A percentile compares a stretch with the other conserved stretches of the same genome.
Conservation (phyloP, 768 basidiomycete species). For the Phanerochaete carnosa region DNA sequence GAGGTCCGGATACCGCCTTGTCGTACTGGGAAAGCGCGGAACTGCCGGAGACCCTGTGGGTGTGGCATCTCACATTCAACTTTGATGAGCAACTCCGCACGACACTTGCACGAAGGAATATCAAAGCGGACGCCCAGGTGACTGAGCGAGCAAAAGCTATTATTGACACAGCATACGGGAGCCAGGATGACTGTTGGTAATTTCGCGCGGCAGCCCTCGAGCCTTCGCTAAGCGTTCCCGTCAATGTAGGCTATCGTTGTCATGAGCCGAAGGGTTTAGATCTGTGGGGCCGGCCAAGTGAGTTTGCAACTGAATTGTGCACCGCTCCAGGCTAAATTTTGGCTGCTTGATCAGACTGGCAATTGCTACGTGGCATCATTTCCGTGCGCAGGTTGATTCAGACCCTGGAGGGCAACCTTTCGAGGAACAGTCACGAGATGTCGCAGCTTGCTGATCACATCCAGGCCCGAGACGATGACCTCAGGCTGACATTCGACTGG, state of each 20-base stretch:
- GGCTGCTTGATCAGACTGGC: slow-evolving; percentile 10
- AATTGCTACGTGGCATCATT: slow-evolving; percentile 10
- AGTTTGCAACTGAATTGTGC: slow-evolving; percentile 6
- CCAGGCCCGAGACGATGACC: slow-evolving; percentile 1
- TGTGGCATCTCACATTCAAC: not conserved
- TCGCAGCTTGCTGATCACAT: not conserved
- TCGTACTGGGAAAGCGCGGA: not conserved
- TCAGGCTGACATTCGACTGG: slow-evolving; percentile 7
- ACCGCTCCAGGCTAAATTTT: not conserved
- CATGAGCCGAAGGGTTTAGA: slow-evolving; percentile 9
- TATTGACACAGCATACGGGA: slow-evolving; percentile 17
- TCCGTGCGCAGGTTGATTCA: not conserved
- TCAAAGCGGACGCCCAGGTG: not conserved
- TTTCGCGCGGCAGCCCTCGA: not conserved
- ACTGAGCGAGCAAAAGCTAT: slow-evolving; percentile 11
- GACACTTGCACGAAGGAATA: not conserved
- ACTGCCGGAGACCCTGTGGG: not conserved
- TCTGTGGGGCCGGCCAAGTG: slow-evolving; percentile 28
- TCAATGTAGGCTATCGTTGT: slow-evolving; percentile 15
- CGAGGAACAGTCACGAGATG: slow-evolving; percentile 10
- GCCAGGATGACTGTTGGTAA: slow-evolving; percentile 22
- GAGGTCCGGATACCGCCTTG: not conserved
- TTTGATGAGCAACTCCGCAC: not conserved
- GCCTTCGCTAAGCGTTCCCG: not conserved
- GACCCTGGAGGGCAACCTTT: slow-evolving; percentile 11